phyloP scores from a whole-genome alignment of 257 asterid species.

The Ilex aquifolium region DNA sequence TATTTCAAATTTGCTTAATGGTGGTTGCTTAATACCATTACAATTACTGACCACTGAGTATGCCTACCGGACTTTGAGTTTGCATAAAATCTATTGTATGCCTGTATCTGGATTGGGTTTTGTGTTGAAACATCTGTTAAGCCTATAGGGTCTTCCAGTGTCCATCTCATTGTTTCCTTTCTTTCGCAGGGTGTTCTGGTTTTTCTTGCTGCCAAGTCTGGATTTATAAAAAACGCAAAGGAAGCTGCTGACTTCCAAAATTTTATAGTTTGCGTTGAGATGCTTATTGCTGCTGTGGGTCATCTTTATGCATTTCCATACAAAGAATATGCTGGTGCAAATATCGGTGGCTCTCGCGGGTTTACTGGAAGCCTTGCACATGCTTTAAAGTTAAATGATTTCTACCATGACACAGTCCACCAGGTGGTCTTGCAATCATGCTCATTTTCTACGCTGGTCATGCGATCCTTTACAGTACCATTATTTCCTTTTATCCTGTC shows the following conservation, averaged over 20 bases:
- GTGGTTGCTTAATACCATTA: too few species aligned
- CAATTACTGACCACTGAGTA: too few species aligned
- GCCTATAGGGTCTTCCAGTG: background rate
- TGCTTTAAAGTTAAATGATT: slow-evolving; percentile 79
- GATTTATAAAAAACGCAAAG: slow-evolving; percentile 58
- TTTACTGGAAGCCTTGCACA: slow-evolving; percentile 82
- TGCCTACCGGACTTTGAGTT: too few species aligned
- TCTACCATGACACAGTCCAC: slow-evolving; percentile 94
- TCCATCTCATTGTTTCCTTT: background rate
- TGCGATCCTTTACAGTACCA: background rate
- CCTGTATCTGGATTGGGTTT: too few species aligned
- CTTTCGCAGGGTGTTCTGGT: slow-evolving; percentile 79
- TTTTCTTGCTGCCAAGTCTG: slow-evolving; percentile 90
- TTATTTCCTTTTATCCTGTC: background rate
- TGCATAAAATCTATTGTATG: too few species aligned
- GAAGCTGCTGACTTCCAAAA: slow-evolving; percentile 93
- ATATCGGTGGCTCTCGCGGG: slow-evolving; percentile 63
- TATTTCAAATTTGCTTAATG: too few species aligned
- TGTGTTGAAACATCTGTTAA: too few species aligned
- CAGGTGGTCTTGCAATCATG: slow-evolving; percentile 45
- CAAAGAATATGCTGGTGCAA: slow-evolving; percentile 95
- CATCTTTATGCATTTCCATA: slow-evolving; percentile 94
- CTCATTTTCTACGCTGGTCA: background rate
- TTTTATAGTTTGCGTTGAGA: slow-evolving; percentile 89
- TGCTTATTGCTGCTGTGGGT: slow-evolving; percentile 92